phyloP scores from a whole-genome alignment of 495 filamentous ascomycete species.

The Penicillium ucsense region DNA sequence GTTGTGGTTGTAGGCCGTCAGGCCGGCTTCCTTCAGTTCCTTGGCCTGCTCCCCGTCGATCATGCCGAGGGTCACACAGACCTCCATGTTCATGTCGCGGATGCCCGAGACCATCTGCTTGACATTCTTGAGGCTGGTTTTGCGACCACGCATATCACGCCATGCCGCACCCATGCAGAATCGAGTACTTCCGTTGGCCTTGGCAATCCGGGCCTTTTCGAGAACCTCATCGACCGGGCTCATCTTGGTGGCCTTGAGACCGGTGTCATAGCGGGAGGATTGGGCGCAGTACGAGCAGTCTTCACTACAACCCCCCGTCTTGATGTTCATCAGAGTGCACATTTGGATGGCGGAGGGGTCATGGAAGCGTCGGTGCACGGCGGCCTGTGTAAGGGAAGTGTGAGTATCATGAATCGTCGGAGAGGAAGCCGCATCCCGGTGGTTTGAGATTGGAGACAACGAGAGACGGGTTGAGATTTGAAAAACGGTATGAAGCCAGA shows the following conservation, averaged over 20 bases:
- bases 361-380: conserved; percentile 72
- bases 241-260: conserved; percentile 68
- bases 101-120: conserved; percentile 74
- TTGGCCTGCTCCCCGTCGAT: conserved; percentile 66
- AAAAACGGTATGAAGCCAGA: too few relatives aligned
- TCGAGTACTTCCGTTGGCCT: conserved; percentile 67
- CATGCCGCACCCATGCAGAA: conserved; percentile 92
- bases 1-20: conserved; percentile 89
- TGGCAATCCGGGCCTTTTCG: conserved; percentile 61
- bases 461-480: background rate
- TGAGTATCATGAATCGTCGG: conserved; percentile 1
- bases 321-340: conserved; percentile 91
- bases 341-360: conserved; percentile 70
- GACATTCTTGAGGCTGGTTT: conserved; percentile 66
- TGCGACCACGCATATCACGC: conserved; percentile 84
- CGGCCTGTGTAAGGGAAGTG: conserved; percentile 36
- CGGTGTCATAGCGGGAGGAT: conserved; percentile 69
- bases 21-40: conserved; percentile 68
- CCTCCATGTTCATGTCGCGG: conserved; percentile 71
- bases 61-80: conserved; percentile 83
- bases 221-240: conserved; percentile 69
- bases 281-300: conserved; percentile 88
- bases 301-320: conserved; percentile 81
- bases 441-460: background rate
- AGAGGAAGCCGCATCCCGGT: background rate